Evolutionary conservation across 495 filamentous ascomycete genomes (phyloP).

Genomic region (Bacidia gigantensis): DNA sequence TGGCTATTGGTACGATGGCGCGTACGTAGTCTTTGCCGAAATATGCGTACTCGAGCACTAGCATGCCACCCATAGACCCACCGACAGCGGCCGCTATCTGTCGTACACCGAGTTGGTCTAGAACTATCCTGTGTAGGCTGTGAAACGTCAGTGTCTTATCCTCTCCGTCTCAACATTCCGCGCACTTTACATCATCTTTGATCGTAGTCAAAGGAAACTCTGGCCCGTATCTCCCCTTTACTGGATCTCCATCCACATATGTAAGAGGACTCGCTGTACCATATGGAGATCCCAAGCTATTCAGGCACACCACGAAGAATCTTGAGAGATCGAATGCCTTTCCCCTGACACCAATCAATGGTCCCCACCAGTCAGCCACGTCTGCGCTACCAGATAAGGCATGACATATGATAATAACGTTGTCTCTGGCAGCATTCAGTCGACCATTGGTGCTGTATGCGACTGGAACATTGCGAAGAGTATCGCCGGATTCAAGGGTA

Average conservation of each 20-base stretch:
- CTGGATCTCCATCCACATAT: constrained; percentile 60
- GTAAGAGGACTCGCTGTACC: constrained; percentile 94
- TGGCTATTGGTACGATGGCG: constrained; percentile 84
- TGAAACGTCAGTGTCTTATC: constrained; percentile 17
- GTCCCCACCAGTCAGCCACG: constrained; percentile 97
- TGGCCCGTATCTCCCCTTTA: constrained; percentile 71
- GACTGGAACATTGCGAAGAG: constrained; percentile 74
- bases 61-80: constrained; percentile 98
- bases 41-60: constrained; percentile 92
- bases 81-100: constrained; percentile 83
- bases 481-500: constrained; percentile 85
- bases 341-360: constrained; percentile 74
- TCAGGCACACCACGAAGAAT: constrained; percentile 92
- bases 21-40: constrained; percentile 90
- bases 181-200: constrained; percentile 85
- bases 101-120: constrained; percentile 77
- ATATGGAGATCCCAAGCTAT: constrained; percentile 92
- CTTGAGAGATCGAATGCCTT: constrained; percentile 83
- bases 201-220: constrained; percentile 95
- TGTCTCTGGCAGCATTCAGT: constrained; percentile 62
- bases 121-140: constrained; percentile 78
- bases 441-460: constrained; percentile 80
- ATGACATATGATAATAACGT: constrained; percentile 95
- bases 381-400: constrained; percentile 92
- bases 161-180: not conserved